Conservation (phyloP, 768 basidiomycete genomes). For the Mycena galopus region DNA sequence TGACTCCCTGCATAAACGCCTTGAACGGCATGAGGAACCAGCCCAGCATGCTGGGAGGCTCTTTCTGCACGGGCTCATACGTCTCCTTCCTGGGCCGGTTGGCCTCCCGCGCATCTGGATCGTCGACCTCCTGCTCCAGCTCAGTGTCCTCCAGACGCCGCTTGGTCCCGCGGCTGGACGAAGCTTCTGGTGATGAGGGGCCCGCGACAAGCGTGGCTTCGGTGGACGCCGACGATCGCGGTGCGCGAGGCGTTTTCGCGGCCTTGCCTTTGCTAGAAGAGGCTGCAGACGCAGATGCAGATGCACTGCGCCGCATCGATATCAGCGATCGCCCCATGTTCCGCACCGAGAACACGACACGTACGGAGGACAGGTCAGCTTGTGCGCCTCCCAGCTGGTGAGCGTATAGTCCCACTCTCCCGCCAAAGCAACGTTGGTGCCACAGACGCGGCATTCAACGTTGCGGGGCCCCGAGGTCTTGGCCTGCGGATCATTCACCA, state of each 20-base stretch:
- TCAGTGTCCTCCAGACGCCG: conserved; percentile 61
- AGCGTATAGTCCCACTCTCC: conserved; percentile 72
- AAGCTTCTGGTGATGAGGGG: conserved; percentile 39
- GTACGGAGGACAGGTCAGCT: conserved; percentile 58
- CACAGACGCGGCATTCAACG: conserved; percentile 69
- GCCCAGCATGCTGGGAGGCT: conserved; percentile 62
- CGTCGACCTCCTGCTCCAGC: conserved; percentile 47
- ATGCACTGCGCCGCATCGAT: conserved; percentile 15
- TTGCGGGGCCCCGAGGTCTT: conserved; percentile 58
- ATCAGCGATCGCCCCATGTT: conserved; percentile 22
- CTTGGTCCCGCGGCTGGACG: conserved; percentile 54
- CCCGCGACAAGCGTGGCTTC: conserved; percentile 54
- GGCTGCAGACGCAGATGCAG: too few relatives aligned
- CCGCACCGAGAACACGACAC: conserved; percentile 22
- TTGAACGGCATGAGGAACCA: conserved; percentile 76
- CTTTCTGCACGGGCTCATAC: conserved; percentile 58
- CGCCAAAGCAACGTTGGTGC: conserved; percentile 55
- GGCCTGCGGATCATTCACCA: conserved; percentile 76
- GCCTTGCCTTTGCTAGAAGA: conserved; percentile 20
- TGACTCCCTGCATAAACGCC: conserved; percentile 77
- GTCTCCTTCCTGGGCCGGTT: conserved; percentile 67
- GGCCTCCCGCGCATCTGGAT: conserved; percentile 56
- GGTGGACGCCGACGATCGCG: conserved; percentile 50
- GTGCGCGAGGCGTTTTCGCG: conserved; percentile 34
- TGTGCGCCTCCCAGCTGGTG: conserved; percentile 74